Evolutionary conservation across 352 stramenopile genomes (phyloP), one percentile per base, ranked within the genome.

Genomic region (Globisporangium camurandrum): DNA sequence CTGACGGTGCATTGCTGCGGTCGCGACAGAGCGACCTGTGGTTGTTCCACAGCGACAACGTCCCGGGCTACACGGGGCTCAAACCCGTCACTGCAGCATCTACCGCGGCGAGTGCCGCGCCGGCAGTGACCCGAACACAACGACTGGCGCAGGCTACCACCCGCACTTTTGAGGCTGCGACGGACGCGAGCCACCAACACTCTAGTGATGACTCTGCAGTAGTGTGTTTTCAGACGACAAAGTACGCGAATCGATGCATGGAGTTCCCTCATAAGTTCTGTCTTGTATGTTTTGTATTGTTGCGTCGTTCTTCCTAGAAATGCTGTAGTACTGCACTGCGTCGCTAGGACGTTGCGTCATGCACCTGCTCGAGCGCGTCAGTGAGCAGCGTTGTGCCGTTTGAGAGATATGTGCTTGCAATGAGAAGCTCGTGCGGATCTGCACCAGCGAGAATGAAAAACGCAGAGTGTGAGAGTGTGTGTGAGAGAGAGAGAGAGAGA

Each of bases 21-120:
- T 62, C 59, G 1, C 65, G 70, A 19, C 62, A 61, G 12, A 64
- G 68, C 46, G 66, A 67, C 14, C 54, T 92, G 24, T 70, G 77
- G n/a, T 60, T 95, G 17, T 93, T 82, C 54, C 64, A 93, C 54
- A 82, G 56, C 52, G 77, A 92, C 49, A 92, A 95, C 45, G 57
- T 95, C 14, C 80, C 84, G 0, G 82, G 82, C 0, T 95, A 95
- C 62, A 84, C 80, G 9, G 81, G 84, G 1, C 76, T 90, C 65
- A 87, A 88, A 30, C 75, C 82, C 0, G 59, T 75, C 20, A 88
- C 56, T 87, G 75, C 61, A 62, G 51, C n/a, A 93, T 93, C 58
- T 88, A 88, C 49, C 72, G 68, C 16, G 84, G 84, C 24, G 79
- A 89, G 30, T 86, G 71, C 34, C 70, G 62, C 12, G 71, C 82